phyloP scores from a whole-genome alignment of 192 early-diverging fungal genomes.

The Lunasporangiospora selenospora region DNA sequence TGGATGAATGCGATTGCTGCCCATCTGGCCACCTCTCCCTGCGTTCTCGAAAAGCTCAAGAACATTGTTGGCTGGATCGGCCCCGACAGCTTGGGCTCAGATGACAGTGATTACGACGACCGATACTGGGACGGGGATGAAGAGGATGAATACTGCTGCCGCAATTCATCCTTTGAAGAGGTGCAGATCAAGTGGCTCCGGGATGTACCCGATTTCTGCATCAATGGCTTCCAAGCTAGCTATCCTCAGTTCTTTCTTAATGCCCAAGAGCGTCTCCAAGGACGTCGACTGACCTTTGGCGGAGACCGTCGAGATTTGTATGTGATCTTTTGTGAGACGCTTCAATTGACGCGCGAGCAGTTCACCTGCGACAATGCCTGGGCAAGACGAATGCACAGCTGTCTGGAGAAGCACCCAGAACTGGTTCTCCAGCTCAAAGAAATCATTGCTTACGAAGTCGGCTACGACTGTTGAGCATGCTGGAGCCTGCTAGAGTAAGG shows the following conservation, averaged over 20 bases:
- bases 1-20: constrained; percentile 24
- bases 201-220: constrained; percentile 18
- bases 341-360: constrained; percentile 9
- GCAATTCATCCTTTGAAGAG: constrained; percentile 32
- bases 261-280: constrained; percentile 24
- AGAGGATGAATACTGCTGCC: constrained; percentile 33
- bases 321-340: constrained; percentile 28
- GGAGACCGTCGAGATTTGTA: constrained; percentile 32
- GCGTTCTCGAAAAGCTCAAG: constrained; percentile 39
- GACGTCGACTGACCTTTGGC: constrained; percentile 21
- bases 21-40: constrained; percentile 4
- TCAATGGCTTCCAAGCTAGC: constrained; percentile 18
- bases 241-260: constrained; percentile 48
- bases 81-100: no score
- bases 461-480: constrained; percentile 29
- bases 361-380: constrained; percentile 39
- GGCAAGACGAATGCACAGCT: constrained; percentile 30
- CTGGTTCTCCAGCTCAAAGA: constrained; percentile 38
- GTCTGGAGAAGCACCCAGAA: constrained; percentile 42
- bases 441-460: constrained; percentile 38
- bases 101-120: background rate
- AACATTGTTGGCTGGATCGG: constrained; percentile 39
- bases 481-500: no score
- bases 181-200: constrained; percentile 46
- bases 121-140: background rate